Evolutionary conservation across 495 filamentous ascomycete genomes (phyloP), one percentile per base, ranked within the genome.

Genomic region (Lasiosphaeris hirsuta): DNA sequence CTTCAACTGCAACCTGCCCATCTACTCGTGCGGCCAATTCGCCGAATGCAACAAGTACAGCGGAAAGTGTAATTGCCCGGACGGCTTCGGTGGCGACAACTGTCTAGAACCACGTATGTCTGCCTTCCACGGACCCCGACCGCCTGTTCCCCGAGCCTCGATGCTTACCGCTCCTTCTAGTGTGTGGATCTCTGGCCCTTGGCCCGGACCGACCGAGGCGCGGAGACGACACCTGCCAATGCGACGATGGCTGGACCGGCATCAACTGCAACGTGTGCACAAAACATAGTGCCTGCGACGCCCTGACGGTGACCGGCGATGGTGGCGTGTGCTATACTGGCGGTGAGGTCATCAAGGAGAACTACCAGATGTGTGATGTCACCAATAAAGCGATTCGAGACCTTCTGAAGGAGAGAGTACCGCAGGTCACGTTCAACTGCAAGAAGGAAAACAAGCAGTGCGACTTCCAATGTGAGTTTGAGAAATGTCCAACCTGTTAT

Each of bases 181-280:
- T 93, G 9, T 98, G 94, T 69, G 94, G 90, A 44, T 90, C 92
- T n/a, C 79, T 97, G 17, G 82, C 87, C 14, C 86, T 88, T 63
- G 91, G 89, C 34, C 76, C 76, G 54, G 83, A 96, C 58, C 83
- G 94, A 62, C 77, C 85, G 13, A 81, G 85, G 59, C 82, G 92
- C 65, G 69, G 83, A 42, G 83, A 79, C 43, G 77, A 84, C 13
- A 73, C 78, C 36, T 98, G 94, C 72, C 75, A 92, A 23, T 98
- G 94, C 72, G 85, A 92, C 59, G 90, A 96, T 35, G 94, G 95
- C 46, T 98, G 94, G 94, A 83, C 82, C n/a, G 94, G 94, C 59
- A 92, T 97, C 73, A 98, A 98, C 78, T 98, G 94, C 81, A 98
- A 98, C 68, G 90, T 97, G 54, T 98, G 94, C 74, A 81, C 86